Evolutionary conservation across 495 filamentous ascomycete genomes (phyloP).

Genomic region (Neurospora tetrasperma): DNA sequence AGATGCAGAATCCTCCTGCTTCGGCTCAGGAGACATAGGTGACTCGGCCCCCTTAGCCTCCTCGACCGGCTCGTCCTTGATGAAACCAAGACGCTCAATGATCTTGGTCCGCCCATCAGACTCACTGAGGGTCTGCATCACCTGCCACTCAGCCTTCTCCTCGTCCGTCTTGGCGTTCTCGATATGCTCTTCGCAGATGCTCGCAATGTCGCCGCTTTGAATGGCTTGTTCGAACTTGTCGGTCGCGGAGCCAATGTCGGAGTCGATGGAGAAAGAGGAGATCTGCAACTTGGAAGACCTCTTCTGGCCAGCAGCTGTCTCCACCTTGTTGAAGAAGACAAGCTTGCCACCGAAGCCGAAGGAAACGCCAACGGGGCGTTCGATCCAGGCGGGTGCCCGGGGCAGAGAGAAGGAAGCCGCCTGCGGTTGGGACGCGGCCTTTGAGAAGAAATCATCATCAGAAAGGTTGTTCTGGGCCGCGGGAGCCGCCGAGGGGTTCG

Average conservation of each 20-base stretch:
- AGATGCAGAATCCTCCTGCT: slow-evolving; percentile 30
- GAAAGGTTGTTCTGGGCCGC: slow-evolving; percentile 50
- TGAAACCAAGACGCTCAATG: slow-evolving; percentile 79
- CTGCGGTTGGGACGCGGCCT: slow-evolving; percentile 83
- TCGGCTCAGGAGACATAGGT: slow-evolving; percentile 18
- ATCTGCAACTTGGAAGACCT: slow-evolving; percentile 72
- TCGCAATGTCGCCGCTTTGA: slow-evolving; percentile 61
- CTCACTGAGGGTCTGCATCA: slow-evolving; percentile 79
- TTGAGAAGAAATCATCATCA: slow-evolving; percentile 94
- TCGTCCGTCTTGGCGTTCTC: slow-evolving; percentile 65
- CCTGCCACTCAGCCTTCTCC: slow-evolving; percentile 91
- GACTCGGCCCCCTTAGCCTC: slow-evolving; percentile 7
- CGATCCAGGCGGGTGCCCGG: slow-evolving; percentile 83
- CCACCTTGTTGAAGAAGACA: slow-evolving; percentile 55
- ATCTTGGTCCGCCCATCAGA: slow-evolving; percentile 71
- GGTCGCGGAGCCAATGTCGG: slow-evolving; percentile 70
- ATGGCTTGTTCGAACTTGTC: slow-evolving; percentile 79
- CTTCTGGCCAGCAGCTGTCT: slow-evolving; percentile 46
- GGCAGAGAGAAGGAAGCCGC: slow-evolving; percentile 75
- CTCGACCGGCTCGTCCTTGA: slow-evolving; percentile 42
- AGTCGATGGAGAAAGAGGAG: slow-evolving; percentile 79
- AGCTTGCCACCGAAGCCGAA: slow-evolving; percentile 97
- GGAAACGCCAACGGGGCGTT: slow-evolving; percentile 73
- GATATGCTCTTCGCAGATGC: slow-evolving; percentile 73
- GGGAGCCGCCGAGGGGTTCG: slow-evolving; percentile 53